A percentile compares a stretch with the other conserved stretches of the same genome.
Conservation (phyloP, 345 rosid species). For the Camelina laxa region DNA sequence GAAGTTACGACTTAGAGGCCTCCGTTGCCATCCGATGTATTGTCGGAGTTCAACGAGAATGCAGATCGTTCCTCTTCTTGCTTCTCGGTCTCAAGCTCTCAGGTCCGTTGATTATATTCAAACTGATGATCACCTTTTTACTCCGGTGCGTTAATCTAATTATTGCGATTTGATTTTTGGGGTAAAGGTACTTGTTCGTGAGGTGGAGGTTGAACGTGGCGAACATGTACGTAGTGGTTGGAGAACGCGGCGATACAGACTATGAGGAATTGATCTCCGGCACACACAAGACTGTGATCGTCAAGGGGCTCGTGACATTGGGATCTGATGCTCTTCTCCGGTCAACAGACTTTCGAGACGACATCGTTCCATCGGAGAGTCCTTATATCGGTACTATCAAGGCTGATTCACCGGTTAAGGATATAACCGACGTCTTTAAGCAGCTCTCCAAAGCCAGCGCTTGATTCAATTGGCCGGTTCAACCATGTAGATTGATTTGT, state of each 20-base stretch:
- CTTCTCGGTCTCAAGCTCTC: conserved; percentile 94
- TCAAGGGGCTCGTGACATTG: conserved; percentile 60
- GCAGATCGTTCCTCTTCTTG: conserved; percentile 88
- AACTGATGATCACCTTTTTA: background rate
- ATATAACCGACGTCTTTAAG: conserved; percentile 61
- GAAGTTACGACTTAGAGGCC: conserved; percentile 92
- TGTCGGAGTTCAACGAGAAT: conserved; percentile 80
- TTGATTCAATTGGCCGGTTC: conserved; percentile 33
- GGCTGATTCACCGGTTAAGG: conserved; percentile 52
- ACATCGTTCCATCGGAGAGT: conserved; percentile 70
- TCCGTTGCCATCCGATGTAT: conserved; percentile 97
- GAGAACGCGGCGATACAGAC: conserved; percentile 89
- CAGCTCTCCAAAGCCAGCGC: conserved; percentile 55
- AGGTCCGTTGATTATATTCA: conserved; percentile 51
- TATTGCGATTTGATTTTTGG: background rate
- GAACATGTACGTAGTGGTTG: conserved; percentile 81
- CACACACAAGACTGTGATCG: conserved; percentile 73
- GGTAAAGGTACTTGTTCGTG: conserved; percentile 75
- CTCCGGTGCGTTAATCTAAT: background rate
- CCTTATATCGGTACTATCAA: conserved; percentile 58
- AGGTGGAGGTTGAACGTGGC: conserved; percentile 92
- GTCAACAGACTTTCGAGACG: conserved; percentile 63
- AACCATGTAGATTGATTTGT: conserved; percentile 25
- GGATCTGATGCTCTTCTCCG: conserved; percentile 75
- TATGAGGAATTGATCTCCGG: conserved; percentile 86